Percentiles rank a stretch among this genome's conserved stretches.
Evolutionary conservation across 2,329 filamentous ascomycete species (phyloP).

Genomic region (Fusarium domesticum): DNA sequence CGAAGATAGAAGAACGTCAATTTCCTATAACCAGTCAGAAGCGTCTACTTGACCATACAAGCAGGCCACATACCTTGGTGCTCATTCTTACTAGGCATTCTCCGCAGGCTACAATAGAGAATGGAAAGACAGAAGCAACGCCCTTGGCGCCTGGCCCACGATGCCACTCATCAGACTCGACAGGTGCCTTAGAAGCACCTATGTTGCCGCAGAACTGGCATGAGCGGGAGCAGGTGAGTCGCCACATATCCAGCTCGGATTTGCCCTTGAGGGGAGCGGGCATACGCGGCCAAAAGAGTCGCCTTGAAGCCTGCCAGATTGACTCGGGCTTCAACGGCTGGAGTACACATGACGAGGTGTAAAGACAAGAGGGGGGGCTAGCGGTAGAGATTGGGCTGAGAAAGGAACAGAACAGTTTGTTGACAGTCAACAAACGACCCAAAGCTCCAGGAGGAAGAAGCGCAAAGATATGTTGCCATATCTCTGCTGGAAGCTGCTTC

Average conservation of each 20-base stretch:
- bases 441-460: constrained; percentile 62
- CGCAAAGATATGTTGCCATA: constrained; percentile 70
- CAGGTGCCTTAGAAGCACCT: constrained; percentile 14
- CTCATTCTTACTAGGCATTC: constrained; percentile 59
- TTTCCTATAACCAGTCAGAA: constrained; percentile 53
- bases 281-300: constrained; percentile 62
- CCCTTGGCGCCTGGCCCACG: constrained; percentile 60
- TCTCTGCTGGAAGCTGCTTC: constrained; percentile 51
- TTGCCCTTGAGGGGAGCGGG: constrained; percentile 64
- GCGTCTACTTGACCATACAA: constrained; percentile 19
- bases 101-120: constrained; percentile 64
- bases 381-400: constrained; percentile 48
- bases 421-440: constrained; percentile 64
- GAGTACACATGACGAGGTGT: constrained; percentile 27
- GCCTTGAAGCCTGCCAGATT: constrained; percentile 70
- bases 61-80: constrained; percentile 57
- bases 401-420: constrained; percentile 61
- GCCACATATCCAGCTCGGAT: constrained; percentile 75
- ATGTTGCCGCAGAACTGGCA: constrained; percentile 67
- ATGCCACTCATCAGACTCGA: constrained; percentile 47
- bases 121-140: constrained; percentile 67
- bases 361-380: constrained; percentile 19
- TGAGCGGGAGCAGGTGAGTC: constrained; percentile 56
- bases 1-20: constrained; percentile 63
- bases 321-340: constrained; percentile 53